Percentiles rank a stretch among this genome's conserved stretches.
These are phyloP conservation scores for Pseudogymnoascus sp. DNA, from an alignment of 2,329 filamentous ascomycete genomes.

Conservation along the genomic window DNA sequence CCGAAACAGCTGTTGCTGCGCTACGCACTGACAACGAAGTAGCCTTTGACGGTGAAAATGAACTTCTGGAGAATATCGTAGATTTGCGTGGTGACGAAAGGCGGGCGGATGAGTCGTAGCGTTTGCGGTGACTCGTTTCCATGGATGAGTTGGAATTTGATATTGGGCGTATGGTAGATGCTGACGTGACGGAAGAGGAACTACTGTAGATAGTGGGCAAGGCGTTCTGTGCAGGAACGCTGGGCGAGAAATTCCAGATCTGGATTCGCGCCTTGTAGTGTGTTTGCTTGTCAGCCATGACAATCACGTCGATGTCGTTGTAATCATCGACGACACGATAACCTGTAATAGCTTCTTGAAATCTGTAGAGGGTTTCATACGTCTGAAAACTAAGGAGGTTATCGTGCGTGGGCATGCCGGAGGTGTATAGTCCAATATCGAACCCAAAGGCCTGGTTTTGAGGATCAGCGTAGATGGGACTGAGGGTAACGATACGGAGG, in stretches of 20 bases:
- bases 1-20: background rate
- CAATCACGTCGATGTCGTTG: slow-evolving; percentile 6
- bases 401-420: background rate
- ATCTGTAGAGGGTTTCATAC: background rate
- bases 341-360: slow-evolving; percentile 11
- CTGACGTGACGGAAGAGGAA: background rate
- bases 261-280: slow-evolving; percentile 8
- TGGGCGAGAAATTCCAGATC: slow-evolving; percentile 6
- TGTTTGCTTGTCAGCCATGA: slow-evolving; percentile 4
- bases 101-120: background rate
- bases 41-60: background rate
- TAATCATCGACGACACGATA: slow-evolving; percentile 6
- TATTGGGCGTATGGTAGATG: background rate
- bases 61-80: background rate
- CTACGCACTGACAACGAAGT: background rate
- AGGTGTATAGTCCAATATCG: slow-evolving; percentile 7
- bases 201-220: background rate
- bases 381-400: slow-evolving; percentile 10
- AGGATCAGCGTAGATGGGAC: slow-evolving; percentile 11
- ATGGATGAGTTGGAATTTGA: background rate
- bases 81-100: background rate
- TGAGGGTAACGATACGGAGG: slow-evolving; percentile 6
- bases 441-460: background rate
- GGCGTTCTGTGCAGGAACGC: background rate
- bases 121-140: background rate